Conservation (phyloP, 768 basidiomycete species). For the Psilocybe cubensis region DNA sequence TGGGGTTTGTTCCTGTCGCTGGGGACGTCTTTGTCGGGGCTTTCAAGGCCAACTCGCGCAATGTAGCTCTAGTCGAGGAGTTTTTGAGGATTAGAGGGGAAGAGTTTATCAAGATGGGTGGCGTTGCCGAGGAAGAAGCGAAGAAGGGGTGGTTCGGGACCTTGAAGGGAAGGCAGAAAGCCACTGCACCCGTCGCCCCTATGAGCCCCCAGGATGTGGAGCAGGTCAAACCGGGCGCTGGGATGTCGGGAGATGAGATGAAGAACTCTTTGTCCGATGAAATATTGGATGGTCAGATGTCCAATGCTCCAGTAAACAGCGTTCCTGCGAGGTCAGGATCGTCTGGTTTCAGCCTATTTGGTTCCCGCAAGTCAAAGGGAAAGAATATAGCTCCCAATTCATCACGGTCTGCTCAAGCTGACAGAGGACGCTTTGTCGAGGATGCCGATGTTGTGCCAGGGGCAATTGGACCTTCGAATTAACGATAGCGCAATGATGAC, state of each 20-base stretch:
- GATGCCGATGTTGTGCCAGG: constrained; percentile 25
- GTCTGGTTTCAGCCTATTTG: constrained; percentile 20
- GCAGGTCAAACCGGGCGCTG: constrained; percentile 60
- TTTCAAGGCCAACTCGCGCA: constrained; percentile 89
- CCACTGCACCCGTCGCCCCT: constrained; percentile 17
- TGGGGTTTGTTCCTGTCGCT: constrained; percentile 69
- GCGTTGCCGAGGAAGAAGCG: constrained; percentile 24
- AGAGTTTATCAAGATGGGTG: constrained; percentile 61
- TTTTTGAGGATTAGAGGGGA: constrained; percentile 80
- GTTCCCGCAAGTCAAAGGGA: constrained; percentile 21
- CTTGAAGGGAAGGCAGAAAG: constrained; percentile 25
- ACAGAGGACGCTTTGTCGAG: constrained; percentile 43
- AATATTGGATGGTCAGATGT: background rate
- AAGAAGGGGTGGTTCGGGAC: constrained; percentile 21
- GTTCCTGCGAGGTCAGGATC: constrained; percentile 1
- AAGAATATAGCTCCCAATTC: background rate
- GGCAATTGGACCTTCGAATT: background rate
- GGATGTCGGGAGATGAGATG: constrained; percentile 40
- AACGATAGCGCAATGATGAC: too few relatives aligned
- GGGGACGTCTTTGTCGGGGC: constrained; percentile 79
- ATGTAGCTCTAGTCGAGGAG: constrained; percentile 86
- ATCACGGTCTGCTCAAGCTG: constrained; percentile 14
- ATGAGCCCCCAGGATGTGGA: constrained; percentile 36
- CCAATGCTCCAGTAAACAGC: background rate
- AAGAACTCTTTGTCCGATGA: background rate